These are phyloP conservation scores for Viridothelium virens DNA, from an alignment of 495 filamentous ascomycete genomes.

Conservation along the genomic window DNA sequence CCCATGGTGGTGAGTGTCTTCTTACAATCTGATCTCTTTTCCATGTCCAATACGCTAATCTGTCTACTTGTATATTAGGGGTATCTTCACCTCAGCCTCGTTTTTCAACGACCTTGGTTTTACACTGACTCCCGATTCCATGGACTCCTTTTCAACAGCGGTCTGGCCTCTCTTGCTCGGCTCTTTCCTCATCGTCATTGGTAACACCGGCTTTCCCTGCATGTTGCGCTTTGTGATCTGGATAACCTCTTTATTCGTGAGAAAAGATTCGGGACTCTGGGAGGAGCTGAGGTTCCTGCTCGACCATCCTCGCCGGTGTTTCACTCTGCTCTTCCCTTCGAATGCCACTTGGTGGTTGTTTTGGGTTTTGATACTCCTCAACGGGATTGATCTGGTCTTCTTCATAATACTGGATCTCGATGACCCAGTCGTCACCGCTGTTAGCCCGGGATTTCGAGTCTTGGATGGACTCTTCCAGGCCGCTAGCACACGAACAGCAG, in stretches of 20 bases:
- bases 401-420: conserved; percentile 84
- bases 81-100: conserved; percentile 74
- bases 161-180: conserved; percentile 66
- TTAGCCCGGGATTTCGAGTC: conserved; percentile 62
- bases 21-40: neutral
- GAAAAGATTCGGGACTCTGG: conserved; percentile 58
- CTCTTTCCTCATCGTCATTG: conserved; percentile 77
- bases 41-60: neutral
- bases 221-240: conserved; percentile 89
- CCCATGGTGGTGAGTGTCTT: conserved; percentile 63
- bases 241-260: conserved; percentile 52
- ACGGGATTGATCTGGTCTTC: conserved; percentile 75
- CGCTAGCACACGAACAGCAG: conserved; percentile 75
- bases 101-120: conserved; percentile 79
- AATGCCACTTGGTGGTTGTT: conserved; percentile 96
- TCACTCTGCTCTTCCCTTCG: conserved; percentile 83
- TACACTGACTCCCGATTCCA: conserved; percentile 84
- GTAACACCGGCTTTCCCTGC: conserved; percentile 90
- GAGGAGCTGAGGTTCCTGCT: conserved; percentile 85
- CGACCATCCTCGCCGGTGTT: conserved; percentile 90
- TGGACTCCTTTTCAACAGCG: conserved; percentile 75
- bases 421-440: conserved; percentile 50
- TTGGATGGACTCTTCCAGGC: conserved; percentile 85
- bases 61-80: conserved; percentile 36
- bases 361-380: conserved; percentile 71